These are phyloP conservation scores for Thalia dealbata DNA, from an alignment of 176 grass and related monocot genomes.

Conservation along the genomic window DNA sequence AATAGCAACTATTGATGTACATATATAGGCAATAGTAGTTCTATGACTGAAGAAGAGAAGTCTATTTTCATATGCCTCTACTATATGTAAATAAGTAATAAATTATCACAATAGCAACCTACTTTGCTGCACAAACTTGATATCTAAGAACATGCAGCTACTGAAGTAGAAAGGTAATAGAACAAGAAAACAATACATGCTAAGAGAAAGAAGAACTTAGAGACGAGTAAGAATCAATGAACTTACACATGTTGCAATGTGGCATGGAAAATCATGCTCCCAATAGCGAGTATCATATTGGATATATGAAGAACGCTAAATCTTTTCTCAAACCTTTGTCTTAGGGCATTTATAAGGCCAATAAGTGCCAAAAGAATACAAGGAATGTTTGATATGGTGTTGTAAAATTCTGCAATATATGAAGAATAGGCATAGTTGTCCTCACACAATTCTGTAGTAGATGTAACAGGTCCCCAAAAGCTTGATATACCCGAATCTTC, in stretches of 20 bases:
- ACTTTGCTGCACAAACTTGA: background rate
- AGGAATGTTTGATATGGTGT: conserved; percentile 4
- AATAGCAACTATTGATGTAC: background rate
- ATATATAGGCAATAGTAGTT: background rate
- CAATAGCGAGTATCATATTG: conserved; percentile 1
- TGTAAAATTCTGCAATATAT: conserved; percentile 11
- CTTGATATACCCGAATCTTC: background rate
- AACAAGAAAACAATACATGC: background rate
- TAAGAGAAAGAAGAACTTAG: background rate
- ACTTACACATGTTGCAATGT: conserved; percentile 1
- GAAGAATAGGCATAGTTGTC: conserved; percentile 3
- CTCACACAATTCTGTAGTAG: background rate
- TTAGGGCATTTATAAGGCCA: conserved; percentile 3
- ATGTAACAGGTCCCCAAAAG: conserved; percentile 5
- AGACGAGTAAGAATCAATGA: background rate
- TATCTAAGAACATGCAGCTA: background rate
- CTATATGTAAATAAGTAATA: background rate
- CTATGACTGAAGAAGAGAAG: background rate
- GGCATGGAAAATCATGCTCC: conserved; percentile 6
- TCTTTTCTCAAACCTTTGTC: conserved; percentile 3
- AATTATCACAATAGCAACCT: background rate
- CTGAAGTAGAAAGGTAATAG: background rate
- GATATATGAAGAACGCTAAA: conserved; percentile 8
- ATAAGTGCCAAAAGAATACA: conserved; percentile 4
- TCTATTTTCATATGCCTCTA: background rate